Percentiles rank a stretch among this genome's conserved stretches.
These are phyloP conservation scores for Quambalaria eucalypti DNA, from an alignment of 1,284 basidiomycete genomes.

Conservation along the genomic window DNA sequence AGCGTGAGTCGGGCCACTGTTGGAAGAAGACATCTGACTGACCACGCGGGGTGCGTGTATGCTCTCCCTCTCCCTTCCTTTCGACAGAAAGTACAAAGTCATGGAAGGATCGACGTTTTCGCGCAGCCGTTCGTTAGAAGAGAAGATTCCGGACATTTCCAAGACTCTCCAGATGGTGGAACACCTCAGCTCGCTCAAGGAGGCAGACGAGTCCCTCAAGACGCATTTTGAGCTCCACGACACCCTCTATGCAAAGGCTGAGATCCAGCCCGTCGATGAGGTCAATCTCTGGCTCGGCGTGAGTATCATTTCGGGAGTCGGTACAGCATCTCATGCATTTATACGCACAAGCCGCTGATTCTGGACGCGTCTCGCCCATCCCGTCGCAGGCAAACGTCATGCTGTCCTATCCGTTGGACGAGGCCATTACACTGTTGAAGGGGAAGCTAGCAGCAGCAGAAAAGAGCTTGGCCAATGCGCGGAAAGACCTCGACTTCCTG, in stretches of 20 bases:
- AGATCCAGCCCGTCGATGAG: constrained; percentile 72
- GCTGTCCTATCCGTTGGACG: constrained; percentile 81
- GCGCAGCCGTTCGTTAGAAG: constrained; percentile 68
- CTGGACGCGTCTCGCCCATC: background rate
- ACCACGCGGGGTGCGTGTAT: background rate
- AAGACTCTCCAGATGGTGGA: constrained; percentile 86
- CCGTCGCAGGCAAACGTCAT: constrained; percentile 61
- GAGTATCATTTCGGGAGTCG: constrained; percentile 17
- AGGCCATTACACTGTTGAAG: constrained; percentile 66
- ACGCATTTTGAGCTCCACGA: constrained; percentile 94
- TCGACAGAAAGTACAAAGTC: constrained; percentile 95
- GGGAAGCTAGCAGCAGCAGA: constrained; percentile 72
- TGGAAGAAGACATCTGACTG: background rate
- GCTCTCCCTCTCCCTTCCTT: background rate
- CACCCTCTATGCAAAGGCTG: constrained; percentile 84
- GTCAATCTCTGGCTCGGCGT: constrained; percentile 96
- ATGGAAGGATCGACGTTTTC: constrained; percentile 85
- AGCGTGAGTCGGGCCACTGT: constrained; percentile 46
- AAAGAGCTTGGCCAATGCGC: constrained; percentile 59
- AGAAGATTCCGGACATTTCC: constrained; percentile 92
- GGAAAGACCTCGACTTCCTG: constrained; percentile 85
- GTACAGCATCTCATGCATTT: background rate
- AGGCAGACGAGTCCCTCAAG: constrained; percentile 56
- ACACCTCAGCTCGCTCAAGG: constrained; percentile 48
- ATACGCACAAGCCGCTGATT: background rate